Evolutionary conservation across 192 early-diverging fungal genomes (phyloP), one percentile per base, ranked within the genome.

Genomic region (Podila clonocystis): DNA sequence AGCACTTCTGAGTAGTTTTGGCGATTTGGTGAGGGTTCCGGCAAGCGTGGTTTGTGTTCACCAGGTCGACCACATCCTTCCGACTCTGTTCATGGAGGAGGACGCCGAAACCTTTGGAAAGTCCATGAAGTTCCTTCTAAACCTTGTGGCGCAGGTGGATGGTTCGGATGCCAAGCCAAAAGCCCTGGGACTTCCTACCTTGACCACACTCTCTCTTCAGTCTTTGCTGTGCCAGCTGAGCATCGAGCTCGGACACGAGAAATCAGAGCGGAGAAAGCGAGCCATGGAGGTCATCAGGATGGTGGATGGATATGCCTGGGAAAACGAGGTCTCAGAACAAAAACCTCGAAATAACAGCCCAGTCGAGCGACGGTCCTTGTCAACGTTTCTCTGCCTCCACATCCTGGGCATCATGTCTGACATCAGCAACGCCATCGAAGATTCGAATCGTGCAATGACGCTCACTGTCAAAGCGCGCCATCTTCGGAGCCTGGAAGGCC

Each of bases 331-430:
- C n/a, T 61, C 50, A n/a, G 49, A 72, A 38, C 31, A 66, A 5
- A 22, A 50, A 20, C 31, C 8, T 1, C 29, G 62, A 26, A 58
- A 41, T 19, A 58, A 60, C n/a, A 41, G 2, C 5, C 24, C 24
- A 36, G 34, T 36, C 15, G 75, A 71, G 36, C 52, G 62, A 41
- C 60, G 65, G 22, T 22, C 61, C 0, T 50, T 80, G 4, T 71
- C 77, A 2, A n/a, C 34, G 13, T 80, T 80, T 48, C 29, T 80
- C 30, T 36, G 71, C 24, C 70, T 62, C 0, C 63, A 80, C 33
- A 63, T 80, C 45, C 65, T 80, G 11, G 77, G 70, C 9, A 73
- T 80, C 38, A 48, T 80, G 77, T 68, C 70, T 1, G 77, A 73
- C 5, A 58, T 80, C 7, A 80, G 72, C 60, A 80, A 66, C 36